phyloP scores from a whole-genome alignment of 2,329 filamentous ascomycete species.

The Talaromyces verruculosus region DNA sequence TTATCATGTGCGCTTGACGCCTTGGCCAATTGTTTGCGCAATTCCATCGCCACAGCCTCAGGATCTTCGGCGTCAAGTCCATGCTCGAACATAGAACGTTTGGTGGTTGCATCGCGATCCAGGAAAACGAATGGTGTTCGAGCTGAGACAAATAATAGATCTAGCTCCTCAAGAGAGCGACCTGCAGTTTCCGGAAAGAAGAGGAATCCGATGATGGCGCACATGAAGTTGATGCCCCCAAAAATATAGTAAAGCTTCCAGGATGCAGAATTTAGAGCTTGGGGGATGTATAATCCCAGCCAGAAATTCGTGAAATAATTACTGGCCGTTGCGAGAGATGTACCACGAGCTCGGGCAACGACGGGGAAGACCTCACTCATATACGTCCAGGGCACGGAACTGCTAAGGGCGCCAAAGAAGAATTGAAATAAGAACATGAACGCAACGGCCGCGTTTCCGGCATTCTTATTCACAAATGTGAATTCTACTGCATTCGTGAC shows the following conservation, averaged over 20 bases:
- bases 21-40: conserved; percentile 4
- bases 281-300: conserved; percentile 36
- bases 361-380: conserved; percentile 28
- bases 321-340: conserved; percentile 23
- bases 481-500: not conserved
- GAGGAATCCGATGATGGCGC: conserved; percentile 30
- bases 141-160: not conserved
- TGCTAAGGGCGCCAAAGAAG: conserved; percentile 16
- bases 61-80: not conserved
- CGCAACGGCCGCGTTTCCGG: conserved; percentile 26
- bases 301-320: conserved; percentile 29
- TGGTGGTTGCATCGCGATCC: not conserved
- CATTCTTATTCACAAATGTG: not conserved
- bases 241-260: conserved; percentile 42
- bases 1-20: not conserved
- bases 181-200: conserved; percentile 28
- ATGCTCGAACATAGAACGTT: not conserved
- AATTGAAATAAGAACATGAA: conserved; percentile 32
- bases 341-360: conserved; percentile 25
- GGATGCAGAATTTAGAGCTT: not conserved
- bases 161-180: not conserved
- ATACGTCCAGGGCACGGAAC: conserved; percentile 24
- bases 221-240: conserved; percentile 33
- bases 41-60: conserved; percentile 1
- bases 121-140: not conserved